Conservation (phyloP, 2,329 filamentous ascomycete genomes). For the Cercospora zeae-maydis region DNA sequence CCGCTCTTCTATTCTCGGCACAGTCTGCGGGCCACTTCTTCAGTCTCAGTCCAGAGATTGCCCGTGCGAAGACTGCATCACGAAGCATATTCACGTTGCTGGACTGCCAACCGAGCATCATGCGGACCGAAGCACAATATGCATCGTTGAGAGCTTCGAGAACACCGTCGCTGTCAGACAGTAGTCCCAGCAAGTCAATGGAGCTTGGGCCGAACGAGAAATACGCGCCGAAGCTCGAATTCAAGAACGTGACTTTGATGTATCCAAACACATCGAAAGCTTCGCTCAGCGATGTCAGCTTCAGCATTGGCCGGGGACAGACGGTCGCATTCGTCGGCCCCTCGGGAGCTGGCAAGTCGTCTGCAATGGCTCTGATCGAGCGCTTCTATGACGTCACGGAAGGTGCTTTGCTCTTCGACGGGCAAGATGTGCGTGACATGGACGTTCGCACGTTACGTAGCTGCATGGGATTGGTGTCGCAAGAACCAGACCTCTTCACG, state of each 20-base stretch:
- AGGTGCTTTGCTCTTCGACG: conserved; percentile 42
- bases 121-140: conserved; percentile 4
- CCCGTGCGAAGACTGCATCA: conserved; percentile 45
- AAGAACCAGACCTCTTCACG: conserved; percentile 47
- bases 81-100: conserved; percentile 44
- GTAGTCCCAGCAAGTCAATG: conserved; percentile 5
- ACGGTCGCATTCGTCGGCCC: conserved; percentile 50
- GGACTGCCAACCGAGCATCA: conserved; percentile 40
- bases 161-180: conserved; percentile 23
- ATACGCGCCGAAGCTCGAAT: conserved; percentile 24
- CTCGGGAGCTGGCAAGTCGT: conserved; percentile 47
- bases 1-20: conserved; percentile 47
- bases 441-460: conserved; percentile 39
- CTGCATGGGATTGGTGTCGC: conserved; percentile 43
- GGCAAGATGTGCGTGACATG: conserved; percentile 40
- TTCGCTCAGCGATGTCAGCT: conserved; percentile 47
- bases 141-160: not conserved
- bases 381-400: conserved; percentile 44
- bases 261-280: conserved; percentile 39
- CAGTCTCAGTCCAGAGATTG: conserved; percentile 46
- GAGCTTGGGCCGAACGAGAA: conserved; percentile 6
- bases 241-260: conserved; percentile 40
- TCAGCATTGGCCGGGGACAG: conserved; percentile 50
- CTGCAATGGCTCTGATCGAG: conserved; percentile 46
- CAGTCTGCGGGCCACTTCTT: conserved; percentile 48